These are phyloP conservation scores for Geranium rotundifolium DNA, from an alignment of 345 rosid genomes.

Conservation along the genomic window DNA sequence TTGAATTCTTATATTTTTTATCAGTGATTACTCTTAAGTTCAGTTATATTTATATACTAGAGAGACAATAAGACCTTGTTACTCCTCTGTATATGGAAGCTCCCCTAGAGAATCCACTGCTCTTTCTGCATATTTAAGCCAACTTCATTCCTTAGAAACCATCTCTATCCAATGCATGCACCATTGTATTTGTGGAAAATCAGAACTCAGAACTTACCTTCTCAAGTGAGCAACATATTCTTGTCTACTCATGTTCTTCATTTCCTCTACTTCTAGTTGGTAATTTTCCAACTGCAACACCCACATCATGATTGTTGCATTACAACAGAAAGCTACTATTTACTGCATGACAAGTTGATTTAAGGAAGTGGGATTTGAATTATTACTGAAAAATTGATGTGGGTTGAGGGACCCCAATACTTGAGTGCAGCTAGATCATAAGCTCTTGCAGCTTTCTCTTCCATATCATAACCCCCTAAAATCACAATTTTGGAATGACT, in stretches of 20 bases:
- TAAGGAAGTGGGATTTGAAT: constrained; percentile 7
- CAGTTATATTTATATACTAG: background rate
- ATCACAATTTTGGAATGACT: constrained; percentile 18
- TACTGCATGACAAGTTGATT: constrained; percentile 6
- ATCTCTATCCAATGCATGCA: no score
- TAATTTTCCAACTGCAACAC: constrained; percentile 59
- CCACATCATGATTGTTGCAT: constrained; percentile 5
- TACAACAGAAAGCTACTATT: constrained; percentile 3
- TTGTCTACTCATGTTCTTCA: constrained; percentile 82
- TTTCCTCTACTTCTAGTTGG: constrained; percentile 61
- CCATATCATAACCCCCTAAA: constrained; percentile 97
- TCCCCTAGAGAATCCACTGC: constrained; percentile 98
- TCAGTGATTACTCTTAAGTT: no score
- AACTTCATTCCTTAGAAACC: background rate
- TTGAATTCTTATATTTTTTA: background rate
- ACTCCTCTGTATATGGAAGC: constrained; percentile 99
- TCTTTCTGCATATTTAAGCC: constrained; percentile 41
- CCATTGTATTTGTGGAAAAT: no score
- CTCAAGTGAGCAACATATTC: constrained; percentile 90
- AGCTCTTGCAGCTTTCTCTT: constrained; percentile 97
- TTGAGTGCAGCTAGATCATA: constrained; percentile 97
- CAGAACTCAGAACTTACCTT: constrained; percentile 26
- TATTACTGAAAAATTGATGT: constrained; percentile 73
- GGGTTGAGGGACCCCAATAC: constrained; percentile 97
- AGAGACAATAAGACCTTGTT: constrained; percentile 46